phyloP scores from a whole-genome alignment of 371 early-diverging fungal genomes.

The Vavraia culicis region DNA sequence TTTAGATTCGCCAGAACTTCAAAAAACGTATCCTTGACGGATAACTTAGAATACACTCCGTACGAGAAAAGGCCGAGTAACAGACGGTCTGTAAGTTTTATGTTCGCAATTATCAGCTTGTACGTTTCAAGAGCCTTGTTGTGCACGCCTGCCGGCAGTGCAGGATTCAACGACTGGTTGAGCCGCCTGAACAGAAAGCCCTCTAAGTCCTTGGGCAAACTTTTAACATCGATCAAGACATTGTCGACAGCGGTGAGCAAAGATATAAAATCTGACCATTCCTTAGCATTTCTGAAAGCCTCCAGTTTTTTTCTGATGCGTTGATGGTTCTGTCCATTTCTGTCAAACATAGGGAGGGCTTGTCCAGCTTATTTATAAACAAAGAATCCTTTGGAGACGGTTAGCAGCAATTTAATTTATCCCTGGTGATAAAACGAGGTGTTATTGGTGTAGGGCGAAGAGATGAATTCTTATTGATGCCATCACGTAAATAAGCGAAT shows the following conservation, averaged over 20 bases:
- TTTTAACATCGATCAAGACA: slow-evolving; percentile 31
- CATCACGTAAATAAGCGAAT: too few relatives aligned
- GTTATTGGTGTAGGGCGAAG: too few relatives aligned
- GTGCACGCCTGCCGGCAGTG: slow-evolving; percentile 90
- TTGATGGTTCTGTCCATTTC: too few relatives aligned
- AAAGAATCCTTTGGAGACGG: too few relatives aligned
- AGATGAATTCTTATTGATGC: too few relatives aligned
- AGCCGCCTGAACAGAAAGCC: slow-evolving; percentile 69
- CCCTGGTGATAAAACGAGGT: too few relatives aligned
- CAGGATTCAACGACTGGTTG: slow-evolving; percentile 85
- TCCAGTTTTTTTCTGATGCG: slow-evolving; percentile 42
- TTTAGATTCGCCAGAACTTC: slow-evolving; percentile 29
- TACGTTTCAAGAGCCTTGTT: slow-evolving; percentile 77
- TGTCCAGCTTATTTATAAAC: too few relatives aligned
- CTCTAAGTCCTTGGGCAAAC: slow-evolving; percentile 40
- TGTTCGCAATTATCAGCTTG: slow-evolving; percentile 51
- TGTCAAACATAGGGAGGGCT: too few relatives aligned
- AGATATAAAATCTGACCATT: slow-evolving; percentile 43
- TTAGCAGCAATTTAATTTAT: too few relatives aligned
- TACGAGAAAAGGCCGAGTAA: slow-evolving; percentile 36
- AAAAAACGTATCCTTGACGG: slow-evolving; percentile 24
- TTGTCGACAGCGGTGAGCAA: slow-evolving; percentile 28
- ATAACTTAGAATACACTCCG: slow-evolving; percentile 20
- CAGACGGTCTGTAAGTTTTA: slow-evolving; percentile 27
- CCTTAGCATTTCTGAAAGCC: slow-evolving; percentile 39